Conservation (phyloP, 2,329 filamentous ascomycete species). For the Colletotrichum kahawae region DNA sequence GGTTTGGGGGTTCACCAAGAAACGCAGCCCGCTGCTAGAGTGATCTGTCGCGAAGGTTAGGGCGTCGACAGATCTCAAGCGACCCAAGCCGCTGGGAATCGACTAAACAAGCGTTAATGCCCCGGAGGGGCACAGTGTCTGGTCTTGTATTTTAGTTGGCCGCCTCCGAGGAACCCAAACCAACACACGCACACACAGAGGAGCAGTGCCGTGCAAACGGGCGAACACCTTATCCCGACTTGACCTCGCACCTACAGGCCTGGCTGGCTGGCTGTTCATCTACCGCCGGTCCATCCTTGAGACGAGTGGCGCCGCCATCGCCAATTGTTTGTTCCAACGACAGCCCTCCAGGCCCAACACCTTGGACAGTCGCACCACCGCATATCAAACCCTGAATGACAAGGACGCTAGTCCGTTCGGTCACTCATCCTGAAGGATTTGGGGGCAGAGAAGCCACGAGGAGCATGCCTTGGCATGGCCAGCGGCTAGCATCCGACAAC, state of each 20-base stretch:
- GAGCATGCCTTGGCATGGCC: background rate
- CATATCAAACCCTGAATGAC: background rate
- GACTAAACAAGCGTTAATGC: slow-evolving; percentile 24
- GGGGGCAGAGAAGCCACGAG: background rate
- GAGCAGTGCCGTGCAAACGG: background rate
- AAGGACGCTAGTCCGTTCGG: background rate
- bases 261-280: background rate
- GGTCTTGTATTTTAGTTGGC: slow-evolving; percentile 9
- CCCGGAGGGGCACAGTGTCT: slow-evolving; percentile 23
- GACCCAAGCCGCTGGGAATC: slow-evolving; percentile 23
- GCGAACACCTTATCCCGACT: background rate
- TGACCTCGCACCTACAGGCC: slow-evolving; percentile 1
- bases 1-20: slow-evolving; percentile 25
- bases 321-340: slow-evolving; percentile 19
- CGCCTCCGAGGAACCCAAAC: slow-evolving; percentile 7
- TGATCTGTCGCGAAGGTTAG: slow-evolving; percentile 25
- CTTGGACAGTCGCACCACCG: background rate
- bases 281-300: background rate
- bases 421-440: background rate
- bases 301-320: background rate
- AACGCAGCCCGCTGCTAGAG: slow-evolving; percentile 23
- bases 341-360: background rate
- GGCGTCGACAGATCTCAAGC: slow-evolving; percentile 26
- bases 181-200: background rate
- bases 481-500: background rate